Conservation (phyloP, 495 filamentous ascomycete species). For the Lophiotrema nucula region DNA sequence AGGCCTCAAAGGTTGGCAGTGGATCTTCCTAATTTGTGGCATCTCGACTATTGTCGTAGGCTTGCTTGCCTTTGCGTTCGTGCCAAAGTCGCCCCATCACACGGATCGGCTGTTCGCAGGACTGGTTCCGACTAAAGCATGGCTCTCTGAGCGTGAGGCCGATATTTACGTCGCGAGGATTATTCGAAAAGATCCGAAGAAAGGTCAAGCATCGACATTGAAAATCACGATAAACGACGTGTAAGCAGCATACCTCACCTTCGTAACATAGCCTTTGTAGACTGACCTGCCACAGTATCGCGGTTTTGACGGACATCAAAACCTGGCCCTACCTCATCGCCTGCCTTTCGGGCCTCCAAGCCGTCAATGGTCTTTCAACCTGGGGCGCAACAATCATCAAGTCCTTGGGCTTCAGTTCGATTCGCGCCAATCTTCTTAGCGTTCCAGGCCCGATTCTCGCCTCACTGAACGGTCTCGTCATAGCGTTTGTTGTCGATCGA, state of each 20-base stretch:
- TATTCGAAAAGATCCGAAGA: not conserved
- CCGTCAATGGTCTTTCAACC: not conserved
- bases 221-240: not conserved
- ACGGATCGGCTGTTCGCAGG: not conserved
- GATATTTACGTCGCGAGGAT: not conserved
- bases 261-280: no score
- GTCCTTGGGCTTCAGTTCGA: not conserved
- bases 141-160: not conserved
- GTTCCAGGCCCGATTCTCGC: not conserved
- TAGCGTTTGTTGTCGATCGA: not conserved
- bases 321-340: not conserved
- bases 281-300: not conserved
- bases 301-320: not conserved
- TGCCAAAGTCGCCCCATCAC: not conserved
- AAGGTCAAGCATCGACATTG: not conserved
- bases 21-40: conserved; percentile 63
- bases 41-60: conserved; percentile 50
- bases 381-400: not conserved
- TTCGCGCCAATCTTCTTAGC: not conserved
- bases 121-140: not conserved
- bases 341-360: no score
- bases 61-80: not conserved
- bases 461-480: not conserved
- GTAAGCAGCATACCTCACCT: no score
- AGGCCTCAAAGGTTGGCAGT: conserved; percentile 59